Evolutionary conservation across 2,329 filamentous ascomycete genomes (phyloP).

Genomic region (Calcarisporium arbuscula): DNA sequence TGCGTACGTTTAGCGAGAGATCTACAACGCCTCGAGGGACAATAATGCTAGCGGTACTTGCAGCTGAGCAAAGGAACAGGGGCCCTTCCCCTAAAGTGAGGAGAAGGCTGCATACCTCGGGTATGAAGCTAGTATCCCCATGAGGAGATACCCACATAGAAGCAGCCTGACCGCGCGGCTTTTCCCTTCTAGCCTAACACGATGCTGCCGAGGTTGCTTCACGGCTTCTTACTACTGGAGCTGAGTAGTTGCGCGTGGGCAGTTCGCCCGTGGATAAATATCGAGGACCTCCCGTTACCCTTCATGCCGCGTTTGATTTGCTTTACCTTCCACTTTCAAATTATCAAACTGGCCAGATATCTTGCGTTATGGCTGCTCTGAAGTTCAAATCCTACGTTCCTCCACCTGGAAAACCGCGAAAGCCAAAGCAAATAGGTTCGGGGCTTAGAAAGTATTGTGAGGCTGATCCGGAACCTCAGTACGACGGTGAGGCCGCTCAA

Average conservation of each 20-base stretch:
- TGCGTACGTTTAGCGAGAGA: neutral
- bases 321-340: neutral
- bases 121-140: too few relatives aligned
- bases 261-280: conserved; percentile 1
- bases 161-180: neutral
- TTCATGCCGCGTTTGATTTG: neutral
- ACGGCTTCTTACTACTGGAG: conserved; percentile 1
- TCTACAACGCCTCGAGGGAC: conserved; percentile 1
- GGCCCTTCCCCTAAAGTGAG: too few relatives aligned
- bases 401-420: neutral
- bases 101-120: too few relatives aligned
- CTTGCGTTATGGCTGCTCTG: conserved; percentile 1
- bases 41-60: neutral
- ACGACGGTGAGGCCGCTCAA: conserved; percentile 1
- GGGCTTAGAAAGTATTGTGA: neutral
- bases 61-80: conserved; percentile 1
- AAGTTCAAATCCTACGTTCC: conserved; percentile 1
- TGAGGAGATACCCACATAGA: neutral
- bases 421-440: conserved; percentile 1
- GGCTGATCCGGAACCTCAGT: neutral
- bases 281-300: conserved; percentile 1
- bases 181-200: neutral
- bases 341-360: neutral
- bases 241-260: conserved; percentile 1
- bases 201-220: neutral